Conservation (phyloP, 257 asterid genomes). For the Solanum rostratum region DNA sequence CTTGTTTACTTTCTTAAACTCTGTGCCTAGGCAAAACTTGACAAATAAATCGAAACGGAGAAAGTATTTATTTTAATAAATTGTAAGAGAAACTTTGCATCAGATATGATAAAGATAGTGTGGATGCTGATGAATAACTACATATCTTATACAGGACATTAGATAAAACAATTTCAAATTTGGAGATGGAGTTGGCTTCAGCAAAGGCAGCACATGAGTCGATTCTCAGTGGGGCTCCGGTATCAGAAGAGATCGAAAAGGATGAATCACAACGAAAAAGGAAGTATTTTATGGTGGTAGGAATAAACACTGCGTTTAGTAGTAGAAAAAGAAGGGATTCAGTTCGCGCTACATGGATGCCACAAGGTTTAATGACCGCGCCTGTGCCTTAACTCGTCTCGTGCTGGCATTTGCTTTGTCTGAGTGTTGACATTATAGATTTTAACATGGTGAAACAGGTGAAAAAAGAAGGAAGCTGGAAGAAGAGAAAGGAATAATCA, state of each 20-base stretch:
- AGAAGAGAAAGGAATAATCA: constrained; percentile 62
- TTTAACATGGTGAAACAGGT: constrained; percentile 26
- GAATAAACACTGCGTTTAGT: constrained; percentile 86
- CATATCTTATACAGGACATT: constrained; percentile 31
- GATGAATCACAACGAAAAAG: constrained; percentile 21
- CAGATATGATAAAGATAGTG: not conserved
- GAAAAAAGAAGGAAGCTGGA: constrained; percentile 56
- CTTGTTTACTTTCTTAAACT: too few relatives aligned
- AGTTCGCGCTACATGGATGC: constrained; percentile 92
- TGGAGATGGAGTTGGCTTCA: constrained; percentile 80
- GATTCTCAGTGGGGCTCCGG: constrained; percentile 49
- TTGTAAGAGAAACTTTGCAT: not conserved
- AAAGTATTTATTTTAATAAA: not conserved
- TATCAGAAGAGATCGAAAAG: constrained; percentile 34
- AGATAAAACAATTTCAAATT: constrained; percentile 61
- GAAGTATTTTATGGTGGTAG: constrained; percentile 69
- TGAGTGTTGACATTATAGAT: not conserved
- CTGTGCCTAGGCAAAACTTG: too few relatives aligned
- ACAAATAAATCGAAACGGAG: too few relatives aligned
- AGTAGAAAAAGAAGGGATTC: constrained; percentile 91
- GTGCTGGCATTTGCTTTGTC: not conserved
- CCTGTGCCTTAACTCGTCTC: not conserved
- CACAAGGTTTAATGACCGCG: constrained; percentile 39
- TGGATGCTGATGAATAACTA: not conserved
- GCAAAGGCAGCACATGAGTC: constrained; percentile 78